Evolutionary conservation across 495 filamentous ascomycete species (phyloP).

Genomic region (Hypoxylon cercidicola): DNA sequence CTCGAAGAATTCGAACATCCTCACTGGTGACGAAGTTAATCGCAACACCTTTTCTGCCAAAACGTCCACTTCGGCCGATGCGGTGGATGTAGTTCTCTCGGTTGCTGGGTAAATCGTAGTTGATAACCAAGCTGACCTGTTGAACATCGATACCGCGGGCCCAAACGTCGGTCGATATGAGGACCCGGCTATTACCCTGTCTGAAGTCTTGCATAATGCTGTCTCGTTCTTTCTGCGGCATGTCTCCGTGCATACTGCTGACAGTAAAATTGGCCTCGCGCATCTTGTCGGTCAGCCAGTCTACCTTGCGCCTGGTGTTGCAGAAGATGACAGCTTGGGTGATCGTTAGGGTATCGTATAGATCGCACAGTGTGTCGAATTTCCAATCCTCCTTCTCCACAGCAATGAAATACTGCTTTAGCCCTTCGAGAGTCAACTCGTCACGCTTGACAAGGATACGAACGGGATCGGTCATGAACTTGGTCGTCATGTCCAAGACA

Average conservation of each 20-base stretch:
- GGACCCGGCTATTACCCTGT: conserved; percentile 91
- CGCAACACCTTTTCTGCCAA: conserved; percentile 97
- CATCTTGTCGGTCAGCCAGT: conserved; percentile 99
- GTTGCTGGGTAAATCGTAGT: conserved; percentile 98
- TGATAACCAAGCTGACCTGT: conserved; percentile 99
- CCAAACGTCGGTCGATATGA: conserved; percentile 98
- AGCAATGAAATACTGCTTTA: conserved; percentile 99
- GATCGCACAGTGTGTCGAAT: conserved; percentile 98
- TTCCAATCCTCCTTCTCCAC: conserved; percentile 99
- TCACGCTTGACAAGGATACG: conserved; percentile 99
- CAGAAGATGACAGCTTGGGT: conserved; percentile 99
- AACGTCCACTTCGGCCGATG: conserved; percentile 94
- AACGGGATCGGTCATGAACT: conserved; percentile 99
- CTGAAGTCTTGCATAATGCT: conserved; percentile 99
- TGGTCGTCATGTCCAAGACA: conserved; percentile 98
- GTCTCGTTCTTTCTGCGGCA: conserved; percentile 97
- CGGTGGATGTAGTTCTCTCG: conserved; percentile 99
- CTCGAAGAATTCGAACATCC: conserved; percentile 95
- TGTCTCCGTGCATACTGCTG: conserved; percentile 98
- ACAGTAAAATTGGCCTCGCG: conserved; percentile 98
- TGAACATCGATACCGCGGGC: conserved; percentile 99
- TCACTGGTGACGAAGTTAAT: conserved; percentile 99
- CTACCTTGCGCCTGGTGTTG: conserved; percentile 99
- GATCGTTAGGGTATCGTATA: conserved; percentile 99
- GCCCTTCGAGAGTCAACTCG: conserved; percentile 95